Evolutionary conservation across 352 stramenopile species (phyloP).

Genomic region (Globisporangium iwayamae): DNA sequence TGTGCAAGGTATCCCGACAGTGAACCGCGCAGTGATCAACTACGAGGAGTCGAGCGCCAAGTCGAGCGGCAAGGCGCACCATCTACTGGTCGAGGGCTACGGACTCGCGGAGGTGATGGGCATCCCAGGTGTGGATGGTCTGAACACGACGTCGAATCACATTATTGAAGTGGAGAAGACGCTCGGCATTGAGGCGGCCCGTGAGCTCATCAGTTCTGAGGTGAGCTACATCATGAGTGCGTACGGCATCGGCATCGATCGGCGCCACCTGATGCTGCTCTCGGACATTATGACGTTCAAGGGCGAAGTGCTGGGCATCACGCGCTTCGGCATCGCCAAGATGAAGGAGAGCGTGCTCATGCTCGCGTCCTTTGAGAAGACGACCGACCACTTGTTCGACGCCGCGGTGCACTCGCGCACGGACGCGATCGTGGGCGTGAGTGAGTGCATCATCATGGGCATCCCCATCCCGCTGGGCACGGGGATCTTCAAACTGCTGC

Average conservation of each 20-base stretch:
- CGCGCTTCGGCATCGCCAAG: conserved; percentile 99
- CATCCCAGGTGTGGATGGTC: conserved; percentile 94
- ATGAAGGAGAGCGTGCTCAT: conserved; percentile 99
- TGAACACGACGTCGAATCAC: conserved; percentile 97
- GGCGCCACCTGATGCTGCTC: conserved; percentile 98
- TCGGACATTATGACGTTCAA: conserved; percentile 99
- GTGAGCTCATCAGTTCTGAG: conserved; percentile 96
- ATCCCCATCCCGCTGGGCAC: conserved; percentile 98
- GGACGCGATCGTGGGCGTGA: conserved; percentile 98
- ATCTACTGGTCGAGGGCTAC: conserved; percentile 99
- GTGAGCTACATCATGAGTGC: conserved; percentile 99
- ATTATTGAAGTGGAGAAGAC: conserved; percentile 97
- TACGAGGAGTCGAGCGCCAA: conserved; percentile 89
- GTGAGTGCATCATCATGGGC: conserved; percentile 99
- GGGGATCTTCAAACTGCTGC: conserved; percentile 96
- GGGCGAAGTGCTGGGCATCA: conserved; percentile 86
- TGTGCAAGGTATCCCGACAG: conserved; percentile 96
- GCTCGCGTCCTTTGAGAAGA: conserved; percentile 99
- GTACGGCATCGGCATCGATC: conserved; percentile 99
- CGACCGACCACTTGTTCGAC: conserved; percentile 99
- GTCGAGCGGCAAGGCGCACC: conserved; percentile 76
- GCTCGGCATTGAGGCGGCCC: conserved; percentile 98
- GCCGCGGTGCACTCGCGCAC: conserved; percentile 97
- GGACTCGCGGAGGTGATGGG: conserved; percentile 98
- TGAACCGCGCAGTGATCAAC: conserved; percentile 99